Percentiles rank a stretch among this genome's conserved stretches.
phyloP scores from a whole-genome alignment of 2,329 filamentous ascomycete species.

The Phialophora macrospora region DNA sequence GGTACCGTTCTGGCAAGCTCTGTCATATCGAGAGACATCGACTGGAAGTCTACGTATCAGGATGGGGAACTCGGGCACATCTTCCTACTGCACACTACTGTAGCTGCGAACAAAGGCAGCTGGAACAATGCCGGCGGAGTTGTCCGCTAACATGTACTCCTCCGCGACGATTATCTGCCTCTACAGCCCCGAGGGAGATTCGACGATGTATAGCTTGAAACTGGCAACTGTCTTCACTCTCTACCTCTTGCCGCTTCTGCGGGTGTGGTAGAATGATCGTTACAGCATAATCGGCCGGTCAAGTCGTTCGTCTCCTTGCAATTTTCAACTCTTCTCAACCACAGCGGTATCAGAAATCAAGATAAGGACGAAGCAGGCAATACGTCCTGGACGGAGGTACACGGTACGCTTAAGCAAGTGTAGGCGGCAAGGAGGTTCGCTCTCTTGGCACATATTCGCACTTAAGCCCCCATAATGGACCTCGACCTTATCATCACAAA shows the following conservation, averaged over 20 bases:
- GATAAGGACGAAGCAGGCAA: background rate
- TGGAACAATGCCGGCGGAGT: background rate
- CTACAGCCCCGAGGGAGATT: background rate
- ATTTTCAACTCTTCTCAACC: background rate
- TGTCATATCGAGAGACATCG: background rate
- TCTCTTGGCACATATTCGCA: background rate
- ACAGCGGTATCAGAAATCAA: background rate
- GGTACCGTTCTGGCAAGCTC: no score
- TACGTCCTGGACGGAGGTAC: background rate
- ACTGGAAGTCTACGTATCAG: background rate
- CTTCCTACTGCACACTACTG: background rate
- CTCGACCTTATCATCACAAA: conserved; percentile 52
- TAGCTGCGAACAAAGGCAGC: background rate
- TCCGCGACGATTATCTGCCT: background rate
- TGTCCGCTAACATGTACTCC: background rate
- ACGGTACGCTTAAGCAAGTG: no score
- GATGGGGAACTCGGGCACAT: no score
- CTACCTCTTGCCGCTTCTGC: background rate
- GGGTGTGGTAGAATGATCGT: background rate
- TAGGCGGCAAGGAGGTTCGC: background rate
- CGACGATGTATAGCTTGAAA: background rate
- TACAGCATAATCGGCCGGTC: background rate
- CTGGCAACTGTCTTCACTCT: background rate
- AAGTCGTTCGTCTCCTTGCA: background rate
- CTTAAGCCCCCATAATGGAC: conserved; percentile 23